Conservation (phyloP, 768 basidiomycete species). For the Melanogaster broomeanus region DNA sequence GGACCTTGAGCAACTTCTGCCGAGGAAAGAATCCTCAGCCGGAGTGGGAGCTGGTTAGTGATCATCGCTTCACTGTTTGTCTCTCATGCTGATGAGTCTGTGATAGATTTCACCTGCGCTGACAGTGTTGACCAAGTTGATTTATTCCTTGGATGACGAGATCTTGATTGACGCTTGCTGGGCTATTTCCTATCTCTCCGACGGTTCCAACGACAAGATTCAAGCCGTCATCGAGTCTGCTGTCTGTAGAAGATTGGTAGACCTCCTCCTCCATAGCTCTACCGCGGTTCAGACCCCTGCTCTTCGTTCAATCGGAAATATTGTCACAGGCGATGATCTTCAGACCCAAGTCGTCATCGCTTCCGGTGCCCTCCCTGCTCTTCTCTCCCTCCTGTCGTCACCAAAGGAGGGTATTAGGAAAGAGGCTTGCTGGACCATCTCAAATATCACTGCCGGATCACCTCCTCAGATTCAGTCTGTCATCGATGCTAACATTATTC, state of each 20-base stretch:
- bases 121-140: constrained; percentile 95
- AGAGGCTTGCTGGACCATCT: constrained; percentile 99
- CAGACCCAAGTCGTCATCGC: constrained; percentile 99
- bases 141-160: constrained; percentile 98
- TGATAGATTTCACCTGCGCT: constrained; percentile 92
- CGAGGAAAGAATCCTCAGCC: constrained; percentile 97
- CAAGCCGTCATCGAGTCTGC: constrained; percentile 99
- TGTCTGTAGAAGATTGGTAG: constrained; percentile 95
- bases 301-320: constrained; percentile 97
- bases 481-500: constrained; percentile 97
- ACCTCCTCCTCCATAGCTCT: constrained; percentile 92
- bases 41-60: constrained; percentile 90
- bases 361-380: constrained; percentile 93
- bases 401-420: constrained; percentile 99
- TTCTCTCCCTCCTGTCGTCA: constrained; percentile 89
- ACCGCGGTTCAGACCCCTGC: constrained; percentile 98
- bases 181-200: constrained; percentile 99
- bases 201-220: constrained; percentile 99
- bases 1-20: constrained; percentile 99
- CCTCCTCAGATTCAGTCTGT: constrained; percentile 96
- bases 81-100: constrained; percentile 15
- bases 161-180: constrained; percentile 99
- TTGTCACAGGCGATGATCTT: constrained; percentile 98
- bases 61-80: constrained; percentile 5
- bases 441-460: constrained; percentile 96